Conservation (phyloP, 2,329 filamentous ascomycete species). For the Microcyclospora pomicola region DNA sequence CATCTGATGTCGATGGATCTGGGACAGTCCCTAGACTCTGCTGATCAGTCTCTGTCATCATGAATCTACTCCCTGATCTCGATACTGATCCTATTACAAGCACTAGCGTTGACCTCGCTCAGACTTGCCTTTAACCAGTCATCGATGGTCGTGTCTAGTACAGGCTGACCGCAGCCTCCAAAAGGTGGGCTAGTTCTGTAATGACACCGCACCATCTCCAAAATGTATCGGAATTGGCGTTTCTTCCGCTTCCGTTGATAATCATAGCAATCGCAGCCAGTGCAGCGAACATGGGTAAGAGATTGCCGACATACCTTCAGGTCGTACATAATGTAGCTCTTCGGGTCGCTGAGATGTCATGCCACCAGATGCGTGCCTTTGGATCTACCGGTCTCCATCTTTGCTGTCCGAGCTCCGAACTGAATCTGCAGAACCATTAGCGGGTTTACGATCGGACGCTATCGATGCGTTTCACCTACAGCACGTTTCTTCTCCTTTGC, state of each 20-base stretch:
- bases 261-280: too few relatives aligned
- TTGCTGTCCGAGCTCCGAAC: slow-evolving; percentile 30
- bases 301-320: slow-evolving; percentile 1
- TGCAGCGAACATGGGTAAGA: background rate
- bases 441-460: background rate
- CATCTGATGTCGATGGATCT: too few relatives aligned
- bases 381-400: slow-evolving; percentile 35
- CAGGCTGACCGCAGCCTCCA: slow-evolving; percentile 14
- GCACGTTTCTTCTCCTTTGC: slow-evolving; percentile 87
- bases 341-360: slow-evolving; percentile 7
- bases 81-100: too few relatives aligned
- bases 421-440: slow-evolving; percentile 23
- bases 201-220: slow-evolving; percentile 12
- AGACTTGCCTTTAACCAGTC: slow-evolving; percentile 21
- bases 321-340: background rate
- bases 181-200: slow-evolving; percentile 13
- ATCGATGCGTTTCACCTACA: slow-evolving; percentile 34
- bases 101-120: slow-evolving; percentile 4
- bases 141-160: slow-evolving; percentile 7
- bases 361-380: slow-evolving; percentile 34
- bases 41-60: too few relatives aligned
- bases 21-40: too few relatives aligned
- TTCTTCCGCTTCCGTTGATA: too few relatives aligned
- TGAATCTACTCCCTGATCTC: too few relatives aligned
- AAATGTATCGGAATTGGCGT: slow-evolving; percentile 5